phyloP scores from a whole-genome alignment of 305 asterid species.

The Rubia tinctorum region DNA sequence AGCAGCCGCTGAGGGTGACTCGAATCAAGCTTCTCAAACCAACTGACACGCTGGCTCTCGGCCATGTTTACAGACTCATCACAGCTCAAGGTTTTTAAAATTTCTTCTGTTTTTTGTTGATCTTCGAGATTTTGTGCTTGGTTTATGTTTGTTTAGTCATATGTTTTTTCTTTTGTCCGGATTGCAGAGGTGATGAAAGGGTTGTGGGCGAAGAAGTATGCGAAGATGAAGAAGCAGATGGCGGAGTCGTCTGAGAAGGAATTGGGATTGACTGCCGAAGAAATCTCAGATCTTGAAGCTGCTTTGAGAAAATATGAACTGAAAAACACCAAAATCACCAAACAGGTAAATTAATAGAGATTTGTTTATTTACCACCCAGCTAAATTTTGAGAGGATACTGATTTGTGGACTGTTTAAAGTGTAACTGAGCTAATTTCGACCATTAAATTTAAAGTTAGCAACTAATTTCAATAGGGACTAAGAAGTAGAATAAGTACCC shows the following conservation, averaged over 20 bases:
- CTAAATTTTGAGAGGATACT: too few species aligned
- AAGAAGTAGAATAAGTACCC: too few species aligned
- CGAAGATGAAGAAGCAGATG: conserved; percentile 49
- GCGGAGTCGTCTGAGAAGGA: conserved; percentile 29
- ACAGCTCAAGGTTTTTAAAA: conserved; percentile 60
- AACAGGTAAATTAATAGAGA: conserved; percentile 29
- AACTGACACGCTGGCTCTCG: conserved; percentile 73
- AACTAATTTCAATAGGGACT: too few species aligned
- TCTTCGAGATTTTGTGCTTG: too few species aligned
- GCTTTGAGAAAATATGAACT: conserved; percentile 34
- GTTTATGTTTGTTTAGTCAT: neutral
- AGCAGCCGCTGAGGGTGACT: conserved; percentile 50
- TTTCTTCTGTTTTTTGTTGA: too few species aligned
- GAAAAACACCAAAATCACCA: conserved; percentile 38
- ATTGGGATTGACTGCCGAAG: conserved; percentile 30
- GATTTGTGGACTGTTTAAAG: too few species aligned
- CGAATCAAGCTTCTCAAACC: conserved; percentile 84
- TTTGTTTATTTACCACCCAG: too few species aligned
- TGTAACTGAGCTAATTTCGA: too few species aligned
- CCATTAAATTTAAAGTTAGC: too few species aligned
- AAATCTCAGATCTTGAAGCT: conserved; percentile 45
- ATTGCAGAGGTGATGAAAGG: conserved; percentile 83
- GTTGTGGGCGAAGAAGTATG: conserved; percentile 68
- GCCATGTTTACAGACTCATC: conserved; percentile 85
- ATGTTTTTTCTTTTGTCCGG: neutral